Percentiles rank a stretch among this genome's conserved stretches.
These are phyloP conservation scores for Endoconidiophora laricicola DNA, from an alignment of 2,329 filamentous ascomycete genomes.

Conservation along the genomic window DNA sequence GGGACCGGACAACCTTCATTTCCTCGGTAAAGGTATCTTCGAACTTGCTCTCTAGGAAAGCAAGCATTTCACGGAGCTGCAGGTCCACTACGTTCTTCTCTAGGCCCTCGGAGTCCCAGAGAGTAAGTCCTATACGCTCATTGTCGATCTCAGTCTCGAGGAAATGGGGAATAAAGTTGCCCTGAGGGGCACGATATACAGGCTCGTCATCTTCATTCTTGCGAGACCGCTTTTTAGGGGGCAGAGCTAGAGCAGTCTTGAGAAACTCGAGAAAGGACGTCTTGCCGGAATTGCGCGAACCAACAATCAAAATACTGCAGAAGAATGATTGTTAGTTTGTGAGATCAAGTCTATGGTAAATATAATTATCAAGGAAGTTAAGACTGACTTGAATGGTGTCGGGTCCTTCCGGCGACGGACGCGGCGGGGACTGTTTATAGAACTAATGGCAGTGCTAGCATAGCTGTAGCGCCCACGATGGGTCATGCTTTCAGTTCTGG, in stretches of 20 bases:
- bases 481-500: constrained; percentile 84
- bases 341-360: neutral
- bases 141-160: constrained; percentile 88
- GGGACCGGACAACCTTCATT: constrained; percentile 89
- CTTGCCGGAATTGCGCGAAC: constrained; percentile 76
- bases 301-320: constrained; percentile 71
- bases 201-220: constrained; percentile 42
- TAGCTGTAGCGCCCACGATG: constrained; percentile 94
- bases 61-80: constrained; percentile 77
- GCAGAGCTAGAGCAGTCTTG: constrained; percentile 66
- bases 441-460: constrained; percentile 77
- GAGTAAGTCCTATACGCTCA: constrained; percentile 77
- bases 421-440: constrained; percentile 80
- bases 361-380: neutral
- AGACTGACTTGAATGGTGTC: constrained; percentile 88
- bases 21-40: constrained; percentile 96
- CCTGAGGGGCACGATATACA: constrained; percentile 33
- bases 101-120: constrained; percentile 92
- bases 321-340: neutral
- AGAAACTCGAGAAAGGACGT: constrained; percentile 95
- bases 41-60: constrained; percentile 94
- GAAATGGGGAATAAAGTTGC: constrained; percentile 74
- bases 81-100: constrained; percentile 92
- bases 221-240: constrained; percentile 56
- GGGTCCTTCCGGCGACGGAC: constrained; percentile 92